These are phyloP conservation scores for Ophiocytium majus DNA, from an alignment of 352 stramenopile species.

Conservation along the genomic window DNA sequence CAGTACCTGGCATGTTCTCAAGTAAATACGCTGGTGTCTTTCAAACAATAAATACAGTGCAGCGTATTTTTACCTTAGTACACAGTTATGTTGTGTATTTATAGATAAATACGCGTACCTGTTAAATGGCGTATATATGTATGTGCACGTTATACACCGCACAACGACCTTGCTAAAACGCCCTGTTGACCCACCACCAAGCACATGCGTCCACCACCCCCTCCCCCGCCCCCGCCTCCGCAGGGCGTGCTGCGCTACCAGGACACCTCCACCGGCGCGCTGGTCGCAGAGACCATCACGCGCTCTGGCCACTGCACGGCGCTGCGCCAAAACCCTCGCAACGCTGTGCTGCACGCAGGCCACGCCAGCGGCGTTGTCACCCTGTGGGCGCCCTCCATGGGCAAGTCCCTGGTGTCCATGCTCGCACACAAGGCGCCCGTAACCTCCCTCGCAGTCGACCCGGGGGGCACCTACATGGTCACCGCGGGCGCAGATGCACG, in stretches of 20 bases:
- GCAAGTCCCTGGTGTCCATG: slow-evolving; percentile 90
- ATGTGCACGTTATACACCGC: no score
- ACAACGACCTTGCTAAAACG: no score
- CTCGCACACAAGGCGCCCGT: slow-evolving; percentile 91
- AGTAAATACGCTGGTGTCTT: no score
- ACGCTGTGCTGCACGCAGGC: slow-evolving; percentile 91
- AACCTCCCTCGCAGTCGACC: slow-evolving; percentile 85
- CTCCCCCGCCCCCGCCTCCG: no score
- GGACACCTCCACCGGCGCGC: slow-evolving; percentile 44
- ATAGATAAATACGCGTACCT: slow-evolving; percentile 94
- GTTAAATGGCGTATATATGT: slow-evolving; percentile 82
- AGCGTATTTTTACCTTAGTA: no score
- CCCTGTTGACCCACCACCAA: no score
- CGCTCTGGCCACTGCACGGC: slow-evolving; percentile 35
- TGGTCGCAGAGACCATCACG: slow-evolving; percentile 40
- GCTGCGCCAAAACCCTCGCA: slow-evolving; percentile 92
- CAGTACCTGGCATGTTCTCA: no score
- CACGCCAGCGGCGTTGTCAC: slow-evolving; percentile 96
- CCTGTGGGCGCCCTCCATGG: slow-evolving; percentile 90
- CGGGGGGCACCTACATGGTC: slow-evolving; percentile 88
- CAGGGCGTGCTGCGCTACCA: slow-evolving; percentile 42
- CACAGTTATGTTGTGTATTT: no score
- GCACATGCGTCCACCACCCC: no score
- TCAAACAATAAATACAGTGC: no score
- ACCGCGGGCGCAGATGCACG: slow-evolving; percentile 61